Conservation (phyloP, 495 filamentous ascomycete species). For the Podospora fimiseda region DNA sequence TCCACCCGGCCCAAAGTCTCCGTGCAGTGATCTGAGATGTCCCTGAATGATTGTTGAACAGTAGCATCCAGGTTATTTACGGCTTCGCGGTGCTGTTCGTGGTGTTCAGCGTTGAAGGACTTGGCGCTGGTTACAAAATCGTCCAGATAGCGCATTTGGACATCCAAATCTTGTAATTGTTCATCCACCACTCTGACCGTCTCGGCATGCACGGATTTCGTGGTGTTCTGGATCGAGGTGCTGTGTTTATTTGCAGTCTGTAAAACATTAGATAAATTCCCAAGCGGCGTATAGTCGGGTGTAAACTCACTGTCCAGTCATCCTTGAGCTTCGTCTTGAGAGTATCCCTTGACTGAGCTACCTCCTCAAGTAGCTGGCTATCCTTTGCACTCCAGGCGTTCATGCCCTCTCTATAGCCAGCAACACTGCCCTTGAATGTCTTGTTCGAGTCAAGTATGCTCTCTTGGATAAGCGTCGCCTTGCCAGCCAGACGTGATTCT, state of each 20-base stretch:
- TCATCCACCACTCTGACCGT: conserved; percentile 84
- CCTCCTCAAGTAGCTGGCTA: conserved; percentile 59
- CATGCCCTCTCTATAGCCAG: conserved; percentile 63
- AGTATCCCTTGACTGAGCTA: conserved; percentile 63
- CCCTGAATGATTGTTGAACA: conserved; percentile 63
- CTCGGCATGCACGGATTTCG: conserved; percentile 84
- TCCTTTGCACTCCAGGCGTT: conserved; percentile 69
- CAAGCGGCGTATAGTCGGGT: not conserved
- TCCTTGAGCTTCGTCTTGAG: conserved; percentile 76
- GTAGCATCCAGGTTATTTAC: conserved; percentile 54
- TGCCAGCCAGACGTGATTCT: conserved; percentile 59
- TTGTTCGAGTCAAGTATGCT: conserved; percentile 57
- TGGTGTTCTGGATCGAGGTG: conserved; percentile 68
- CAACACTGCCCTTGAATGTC: conserved; percentile 55
- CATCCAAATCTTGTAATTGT: conserved; percentile 78
- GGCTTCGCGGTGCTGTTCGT: conserved; percentile 56
- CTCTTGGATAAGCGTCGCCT: conserved; percentile 53
- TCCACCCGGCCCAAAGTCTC: conserved; percentile 55
- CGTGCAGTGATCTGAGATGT: conserved; percentile 58
- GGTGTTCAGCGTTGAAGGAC: conserved; percentile 71
- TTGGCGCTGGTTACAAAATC: conserved; percentile 82
- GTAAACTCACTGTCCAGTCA: conserved; percentile 65
- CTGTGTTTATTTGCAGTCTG: conserved; percentile 74
- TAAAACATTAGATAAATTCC: conserved; percentile 22
- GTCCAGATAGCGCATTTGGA: conserved; percentile 82